A percentile compares a stretch with the other conserved stretches of the same genome.
Conservation (phyloP, 2,329 filamentous ascomycete species). For the Exophiala sp. region DNA sequence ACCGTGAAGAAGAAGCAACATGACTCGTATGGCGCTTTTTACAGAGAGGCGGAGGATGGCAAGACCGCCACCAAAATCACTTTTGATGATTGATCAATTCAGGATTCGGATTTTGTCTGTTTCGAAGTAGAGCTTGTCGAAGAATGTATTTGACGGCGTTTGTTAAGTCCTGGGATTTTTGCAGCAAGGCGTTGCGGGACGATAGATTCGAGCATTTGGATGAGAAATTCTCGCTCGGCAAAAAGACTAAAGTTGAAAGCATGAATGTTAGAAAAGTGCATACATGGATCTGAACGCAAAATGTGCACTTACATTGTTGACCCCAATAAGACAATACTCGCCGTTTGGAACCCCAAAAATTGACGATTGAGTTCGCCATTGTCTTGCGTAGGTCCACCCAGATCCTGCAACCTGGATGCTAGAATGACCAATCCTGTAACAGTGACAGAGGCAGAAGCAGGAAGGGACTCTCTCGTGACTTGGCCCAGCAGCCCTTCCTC, state of each 20-base stretch:
- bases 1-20: conserved; percentile 99
- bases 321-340: conserved; percentile 10
- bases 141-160: neutral
- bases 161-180: conserved; percentile 9
- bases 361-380: conserved; percentile 3
- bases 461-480: neutral
- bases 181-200: conserved; percentile 25
- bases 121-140: neutral
- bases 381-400: neutral
- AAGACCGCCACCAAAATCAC: conserved; percentile 88
- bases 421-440: conserved; percentile 3
- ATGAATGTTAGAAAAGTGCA: neutral
- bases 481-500: neutral
- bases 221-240: conserved; percentile 23
- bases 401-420: conserved; percentile 2
- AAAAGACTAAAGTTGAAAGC: conserved; percentile 10
- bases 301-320: conserved; percentile 20
- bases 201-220: conserved; percentile 18
- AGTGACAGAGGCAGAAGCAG: conserved; percentile 1
- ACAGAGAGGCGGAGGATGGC: conserved; percentile 80
- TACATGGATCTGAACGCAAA: neutral
- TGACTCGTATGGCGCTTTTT: conserved; percentile 91
- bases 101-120: neutral
- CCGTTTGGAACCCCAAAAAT: conserved; percentile 6
- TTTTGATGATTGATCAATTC: conserved; percentile 60